Conservation (phyloP, 139 green algal species). For the Spirogloea muscicola region DNA sequence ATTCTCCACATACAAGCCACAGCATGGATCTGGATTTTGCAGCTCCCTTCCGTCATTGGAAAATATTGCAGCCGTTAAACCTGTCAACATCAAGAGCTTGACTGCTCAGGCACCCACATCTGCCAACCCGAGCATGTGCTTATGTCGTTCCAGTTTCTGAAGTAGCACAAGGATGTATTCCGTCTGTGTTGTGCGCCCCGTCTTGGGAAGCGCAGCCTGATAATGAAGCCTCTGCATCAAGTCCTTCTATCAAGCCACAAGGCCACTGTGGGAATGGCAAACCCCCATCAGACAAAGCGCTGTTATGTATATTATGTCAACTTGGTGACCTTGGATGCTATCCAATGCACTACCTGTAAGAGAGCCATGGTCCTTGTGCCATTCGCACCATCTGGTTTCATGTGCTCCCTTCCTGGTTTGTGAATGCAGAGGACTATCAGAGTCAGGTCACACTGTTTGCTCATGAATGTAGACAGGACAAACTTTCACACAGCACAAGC, state of each 20-base stretch:
- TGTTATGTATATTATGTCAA: not conserved
- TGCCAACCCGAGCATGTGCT: not conserved
- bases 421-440: too few species aligned
- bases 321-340: too few species aligned
- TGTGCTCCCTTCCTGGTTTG: too few species aligned
- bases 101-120: not conserved
- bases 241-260: too few species aligned
- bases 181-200: too few species aligned
- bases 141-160: not conserved
- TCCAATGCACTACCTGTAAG: slow-evolving; percentile 47
- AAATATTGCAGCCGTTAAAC: slow-evolving; percentile 23
- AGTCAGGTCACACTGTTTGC: too few species aligned
- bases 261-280: too few species aligned
- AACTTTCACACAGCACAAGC: too few species aligned
- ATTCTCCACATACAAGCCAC: slow-evolving; percentile 41
- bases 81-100: not conserved
- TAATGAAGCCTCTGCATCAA: too few species aligned
- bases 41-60: slow-evolving; percentile 22
- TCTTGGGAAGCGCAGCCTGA: too few species aligned
- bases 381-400: slow-evolving; percentile 36
- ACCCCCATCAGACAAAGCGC: too few species aligned
- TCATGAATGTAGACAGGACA: too few species aligned
- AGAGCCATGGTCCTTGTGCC: slow-evolving; percentile 47
- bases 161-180: not conserved
- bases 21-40: slow-evolving; percentile 24